Base-by-base conservation (phyloP, 805 yeast species). In the Candida arabinofermentans region DNA sequence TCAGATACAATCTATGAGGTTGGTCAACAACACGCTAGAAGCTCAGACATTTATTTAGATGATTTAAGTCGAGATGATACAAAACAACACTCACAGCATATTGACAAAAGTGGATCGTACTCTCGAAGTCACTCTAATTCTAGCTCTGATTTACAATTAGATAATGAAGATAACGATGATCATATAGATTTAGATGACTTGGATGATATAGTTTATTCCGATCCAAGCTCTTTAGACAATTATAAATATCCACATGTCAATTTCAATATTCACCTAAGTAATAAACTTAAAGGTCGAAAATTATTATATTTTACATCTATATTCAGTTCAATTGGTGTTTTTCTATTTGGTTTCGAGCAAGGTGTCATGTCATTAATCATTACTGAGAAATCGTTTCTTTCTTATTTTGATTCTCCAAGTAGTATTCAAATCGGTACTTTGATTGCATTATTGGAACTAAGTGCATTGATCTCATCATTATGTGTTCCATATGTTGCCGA, bases 371-470 rank as follows among this genome's bases (percentile, higher is more conserved):
- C 88, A 22, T 91, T 95, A 3, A 77, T 88, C 30, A 70, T 88
- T 42, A 83, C 91, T 2, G 86, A 83, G 39, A 75, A 70, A 13
- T 73, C 82, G 35, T 88, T 88, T 61, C 71, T 74, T 37, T 65
- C 65, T 34, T 85, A 81, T 61, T 88, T 86, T 62, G 57, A 78
- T 50, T 58, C 84, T 41, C 96, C 96, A 2, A 66, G 79, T 13
- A 73, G 89, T 12, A 74, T 86, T 1, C 71, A 75, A 47, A 75
- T 86, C 27, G 96, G 96, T 10, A 75, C 90, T 5, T 81, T 88
- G 77, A 89, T 88, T 14, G 88, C 95, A 19, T 79, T 88, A 42
- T 67, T 88, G 42, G 96, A 88, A 61, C 69, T 88, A 26, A 95
- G 96, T 29, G 96, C 96, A 0, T 69, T 86, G 57, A 61, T 83